Conservation (phyloP, 345 rosid species). For the Ceriops decandra region DNA sequence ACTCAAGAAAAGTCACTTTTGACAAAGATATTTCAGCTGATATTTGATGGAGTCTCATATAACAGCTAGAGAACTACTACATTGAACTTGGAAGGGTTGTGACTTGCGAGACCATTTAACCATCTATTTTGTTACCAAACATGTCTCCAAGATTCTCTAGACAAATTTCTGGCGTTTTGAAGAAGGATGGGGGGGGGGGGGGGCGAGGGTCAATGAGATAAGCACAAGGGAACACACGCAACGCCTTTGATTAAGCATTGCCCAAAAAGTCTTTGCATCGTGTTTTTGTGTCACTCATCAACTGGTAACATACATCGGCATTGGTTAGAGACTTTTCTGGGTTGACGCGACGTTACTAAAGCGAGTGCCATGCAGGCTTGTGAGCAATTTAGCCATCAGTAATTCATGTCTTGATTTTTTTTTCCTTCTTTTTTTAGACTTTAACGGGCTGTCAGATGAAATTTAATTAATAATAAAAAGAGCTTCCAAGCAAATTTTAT, state of each 20-base stretch:
- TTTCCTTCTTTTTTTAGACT: too few species aligned
- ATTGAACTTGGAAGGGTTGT: conserved; percentile 8
- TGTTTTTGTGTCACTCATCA: conserved; percentile 4
- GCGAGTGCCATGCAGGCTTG: too few species aligned
- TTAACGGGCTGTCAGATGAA: too few species aligned
- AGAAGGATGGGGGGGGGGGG: too few species aligned
- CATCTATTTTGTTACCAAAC: conserved; percentile 26
- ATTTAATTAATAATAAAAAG: too few species aligned
- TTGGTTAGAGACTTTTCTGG: too few species aligned
- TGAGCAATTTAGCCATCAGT: too few species aligned
- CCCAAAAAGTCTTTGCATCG: neutral
- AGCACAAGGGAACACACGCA: conserved; percentile 22
- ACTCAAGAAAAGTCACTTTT: conserved; percentile 4
- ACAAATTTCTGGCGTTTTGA: neutral
- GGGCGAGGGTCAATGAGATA: conserved; percentile 15
- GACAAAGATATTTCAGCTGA: conserved; percentile 11
- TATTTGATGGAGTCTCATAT: neutral
- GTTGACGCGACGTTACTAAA: too few species aligned
- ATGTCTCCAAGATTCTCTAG: neutral
- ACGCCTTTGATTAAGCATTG: neutral
- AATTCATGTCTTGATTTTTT: too few species aligned
- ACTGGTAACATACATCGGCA: neutral
- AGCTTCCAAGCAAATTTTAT: too few species aligned
- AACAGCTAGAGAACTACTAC: conserved; percentile 11
- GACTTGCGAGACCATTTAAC: conserved; percentile 9